Evolutionary conservation across 1,139 yeast genomes (phyloP), one percentile per base, ranked within the genome.

Genomic region (Suhomyces bribrorum): DNA sequence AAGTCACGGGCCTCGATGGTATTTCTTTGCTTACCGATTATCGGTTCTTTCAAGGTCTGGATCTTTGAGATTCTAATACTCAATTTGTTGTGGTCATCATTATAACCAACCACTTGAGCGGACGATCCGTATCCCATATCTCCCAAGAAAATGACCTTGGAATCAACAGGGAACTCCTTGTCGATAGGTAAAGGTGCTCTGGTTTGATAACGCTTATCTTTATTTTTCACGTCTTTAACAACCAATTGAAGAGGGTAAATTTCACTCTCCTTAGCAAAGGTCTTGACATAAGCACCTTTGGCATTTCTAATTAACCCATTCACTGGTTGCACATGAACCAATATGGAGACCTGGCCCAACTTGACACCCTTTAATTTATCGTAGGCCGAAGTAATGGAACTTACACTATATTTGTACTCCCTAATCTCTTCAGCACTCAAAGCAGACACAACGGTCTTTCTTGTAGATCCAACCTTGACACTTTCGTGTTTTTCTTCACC

Each of bases 61-160:
- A 75, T 75, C 54, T 79, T 77, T 31, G 74, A 68, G 24, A 71
- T 66, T 39, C 67, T 64, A 14, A 84, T 77, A 36, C 81, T 75
- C 40, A 83, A 61, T 43, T 77, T 78, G 40, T 79, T 63, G 32
- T 75, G 66, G 9, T 63, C 62, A 15, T 69, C 72, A 29, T 77
- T 69, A 46, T 79, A 76, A 0, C 87, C 95, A 36, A 74, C 79
- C 34, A 92, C 77, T 16, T 73, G 73, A 11, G 94, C 90, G 36
- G 95, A 85, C 18, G 88, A 77, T 34, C 98, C 98, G 57, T 87
- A 92, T 3, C 90, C 95, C 63, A 81, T 81, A 27, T 85, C 89
- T 28, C 97, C 96, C 45, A 92, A 69, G 57, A 87, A 87, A n/a
- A 90, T 77, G 27, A 83, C 92, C 40, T 79, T 79, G 0, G 86